A percentile compares a stretch with the other conserved stretches of the same genome.
Evolutionary conservation across 2,329 filamentous ascomycete genomes (phyloP).

Genomic region (Colletotrichum orchidophilum): DNA sequence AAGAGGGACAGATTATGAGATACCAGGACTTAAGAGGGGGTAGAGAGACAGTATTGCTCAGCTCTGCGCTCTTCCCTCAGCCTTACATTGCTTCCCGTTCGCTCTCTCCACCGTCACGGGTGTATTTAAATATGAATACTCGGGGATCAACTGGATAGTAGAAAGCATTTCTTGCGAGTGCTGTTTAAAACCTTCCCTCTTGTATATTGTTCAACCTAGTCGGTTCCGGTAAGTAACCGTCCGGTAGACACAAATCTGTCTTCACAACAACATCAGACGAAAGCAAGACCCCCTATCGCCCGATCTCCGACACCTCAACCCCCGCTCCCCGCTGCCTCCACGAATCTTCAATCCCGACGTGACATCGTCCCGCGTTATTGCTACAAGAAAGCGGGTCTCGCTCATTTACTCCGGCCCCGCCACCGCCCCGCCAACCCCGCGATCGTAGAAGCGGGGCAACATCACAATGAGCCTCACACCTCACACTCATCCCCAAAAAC

Average conservation of each 20-base stretch:
- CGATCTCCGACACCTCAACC: not conserved
- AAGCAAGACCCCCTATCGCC: not conserved
- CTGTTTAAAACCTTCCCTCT: too few species aligned
- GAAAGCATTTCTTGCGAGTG: too few species aligned
- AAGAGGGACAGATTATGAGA: too few species aligned
- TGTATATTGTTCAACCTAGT: not conserved
- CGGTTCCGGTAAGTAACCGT: not conserved
- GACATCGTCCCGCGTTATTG: conserved; percentile 18
- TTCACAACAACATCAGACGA: not conserved
- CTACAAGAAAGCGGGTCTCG: not conserved
- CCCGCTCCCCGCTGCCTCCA: not conserved
- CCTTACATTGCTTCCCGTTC: too few species aligned
- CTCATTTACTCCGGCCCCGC: not conserved
- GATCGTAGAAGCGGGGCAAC: not conserved
- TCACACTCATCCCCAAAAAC: too few species aligned
- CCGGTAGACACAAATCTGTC: not conserved
- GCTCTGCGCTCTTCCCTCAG: too few species aligned
- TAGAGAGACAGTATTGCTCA: too few species aligned
- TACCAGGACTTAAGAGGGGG: too few species aligned
- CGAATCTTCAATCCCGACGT: not conserved
- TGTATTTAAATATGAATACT: too few species aligned
- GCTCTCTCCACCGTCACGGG: too few species aligned
- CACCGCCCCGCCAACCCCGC: too few species aligned
- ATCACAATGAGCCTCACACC: conserved; percentile 3
- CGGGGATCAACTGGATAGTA: too few species aligned